These are phyloP conservation scores for Orychophragmus violaceus DNA, from an alignment of 345 rosid genomes.

Conservation along the genomic window DNA sequence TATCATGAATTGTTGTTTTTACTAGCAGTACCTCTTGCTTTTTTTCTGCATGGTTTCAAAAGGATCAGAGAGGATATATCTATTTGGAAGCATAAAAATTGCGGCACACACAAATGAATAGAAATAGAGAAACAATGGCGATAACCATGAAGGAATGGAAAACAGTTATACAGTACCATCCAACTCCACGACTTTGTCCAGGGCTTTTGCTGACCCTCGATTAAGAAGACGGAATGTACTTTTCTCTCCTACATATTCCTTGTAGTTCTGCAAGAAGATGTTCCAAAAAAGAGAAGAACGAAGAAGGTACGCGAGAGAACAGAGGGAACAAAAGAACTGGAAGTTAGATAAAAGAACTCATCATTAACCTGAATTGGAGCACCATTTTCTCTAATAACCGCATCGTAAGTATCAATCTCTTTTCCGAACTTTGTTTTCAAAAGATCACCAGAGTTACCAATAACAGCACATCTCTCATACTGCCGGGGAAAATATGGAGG, in stretches of 20 bases:
- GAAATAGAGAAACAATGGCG: not conserved
- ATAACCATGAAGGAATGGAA: not conserved
- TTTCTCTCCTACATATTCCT: constrained; percentile 75
- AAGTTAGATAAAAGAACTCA: not conserved
- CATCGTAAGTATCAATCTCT: constrained; percentile 89
- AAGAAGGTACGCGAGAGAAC: not conserved
- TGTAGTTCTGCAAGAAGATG: constrained; percentile 49
- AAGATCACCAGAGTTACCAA: constrained; percentile 96
- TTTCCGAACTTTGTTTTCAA: constrained; percentile 78
- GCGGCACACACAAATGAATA: not conserved
- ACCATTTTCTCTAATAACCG: constrained; percentile 83
- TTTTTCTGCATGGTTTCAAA: constrained; percentile 49
- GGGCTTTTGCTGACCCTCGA: constrained; percentile 97
- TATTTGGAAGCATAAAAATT: not conserved
- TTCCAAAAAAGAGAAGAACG: not conserved
- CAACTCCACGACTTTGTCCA: constrained; percentile 94
- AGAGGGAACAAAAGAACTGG: not conserved
- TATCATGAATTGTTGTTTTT: constrained; percentile 94
- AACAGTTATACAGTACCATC: constrained; percentile 55
- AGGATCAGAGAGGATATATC: constrained; percentile 18
- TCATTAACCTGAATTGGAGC: constrained; percentile 72
- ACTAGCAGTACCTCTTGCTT: constrained; percentile 68
- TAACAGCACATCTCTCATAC: constrained; percentile 86
- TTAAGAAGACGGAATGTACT: constrained; percentile 90
- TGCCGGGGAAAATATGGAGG: constrained; percentile 80